Evolutionary conservation across 2,329 filamentous ascomycete species (phyloP).

Genomic region (Sporothrix humicola): DNA sequence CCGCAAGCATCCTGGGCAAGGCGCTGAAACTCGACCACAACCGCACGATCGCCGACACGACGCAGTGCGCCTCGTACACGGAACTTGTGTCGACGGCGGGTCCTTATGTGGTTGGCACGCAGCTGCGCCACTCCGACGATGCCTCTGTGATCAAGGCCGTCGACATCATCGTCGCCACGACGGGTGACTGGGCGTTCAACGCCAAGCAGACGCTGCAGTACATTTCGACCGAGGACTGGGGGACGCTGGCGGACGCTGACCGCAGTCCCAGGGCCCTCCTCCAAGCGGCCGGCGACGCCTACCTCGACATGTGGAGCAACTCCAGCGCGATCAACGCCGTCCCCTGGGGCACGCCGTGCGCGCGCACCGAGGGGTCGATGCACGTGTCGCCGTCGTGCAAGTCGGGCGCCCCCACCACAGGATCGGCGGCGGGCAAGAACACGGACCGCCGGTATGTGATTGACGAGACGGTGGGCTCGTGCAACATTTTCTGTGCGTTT

Average conservation of each 20-base stretch:
- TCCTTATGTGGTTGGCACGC: constrained; percentile 40
- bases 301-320: constrained; percentile 47
- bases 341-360: constrained; percentile 47
- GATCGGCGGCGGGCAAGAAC: constrained; percentile 32
- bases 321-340: constrained; percentile 42
- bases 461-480: constrained; percentile 42
- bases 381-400: constrained; percentile 38
- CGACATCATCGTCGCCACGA: constrained; percentile 44
- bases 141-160: constrained; percentile 39
- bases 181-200: constrained; percentile 46
- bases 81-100: constrained; percentile 47
- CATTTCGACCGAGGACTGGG: constrained; percentile 44
- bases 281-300: constrained; percentile 43
- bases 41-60: constrained; percentile 45
- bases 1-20: constrained; percentile 41
- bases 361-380: constrained; percentile 41
- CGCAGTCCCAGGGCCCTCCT: constrained; percentile 41
- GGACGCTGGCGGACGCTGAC: constrained; percentile 38
- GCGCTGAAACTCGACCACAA: constrained; percentile 45
- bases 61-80: constrained; percentile 50
- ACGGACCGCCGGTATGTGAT: constrained; percentile 44
- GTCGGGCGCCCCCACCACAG: constrained; percentile 40
- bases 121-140: constrained; percentile 34
- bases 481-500: constrained; percentile 44
- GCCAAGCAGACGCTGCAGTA: constrained; percentile 43